Evolutionary conservation across 1,284 basidiomycete genomes (phyloP), one percentile per base, ranked within the genome.

Genomic region (Amylostereum chailletii): DNA sequence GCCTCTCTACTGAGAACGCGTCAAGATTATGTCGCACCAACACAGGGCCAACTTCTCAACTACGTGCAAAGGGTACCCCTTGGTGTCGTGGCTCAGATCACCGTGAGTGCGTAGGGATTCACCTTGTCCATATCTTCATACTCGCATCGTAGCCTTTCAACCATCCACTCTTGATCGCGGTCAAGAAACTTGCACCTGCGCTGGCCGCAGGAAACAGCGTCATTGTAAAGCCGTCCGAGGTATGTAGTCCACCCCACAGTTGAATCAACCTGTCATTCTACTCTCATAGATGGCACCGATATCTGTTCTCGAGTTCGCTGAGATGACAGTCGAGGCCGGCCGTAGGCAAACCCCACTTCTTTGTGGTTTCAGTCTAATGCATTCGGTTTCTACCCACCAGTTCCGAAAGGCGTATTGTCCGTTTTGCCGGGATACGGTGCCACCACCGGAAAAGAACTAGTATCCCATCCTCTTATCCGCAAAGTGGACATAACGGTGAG

Each of bases 121-220:
- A 33, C n/a, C 6, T 34, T 19, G 8, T 30, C 31, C 43, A 34
- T 9, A 48, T 43, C 27, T 32, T n/a, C 30, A 19, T 32, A 31
- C 37, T 49, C 26, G 5, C 30, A 19, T 42, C 6, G 41, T 54
- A 89, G 84, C 86, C 88, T 1, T 91, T 90, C 64, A 90, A 91
- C 57, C 86, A 90, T 58, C 89, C 89, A 2, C 68, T 91, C 10
- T 62, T 91, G 31, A 92, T 92, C 53, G 86, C 87, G 1, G 62
- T 91, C 46, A 92, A 92, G 71, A 92, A 92, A 65, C 82, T 92
- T 52, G 86, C 85, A 0, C 86, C 88, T 4, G 90, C 89, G 0
- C 69, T 92, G 10, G 90, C 90, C 32, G 86, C 89, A 2, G 89
- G 90, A 2, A 92, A 92, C 60, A 83, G 81, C 47, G 78, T 90